Base-by-base conservation (phyloP, 148 eudicot species). In the Cornus florida region DNA sequence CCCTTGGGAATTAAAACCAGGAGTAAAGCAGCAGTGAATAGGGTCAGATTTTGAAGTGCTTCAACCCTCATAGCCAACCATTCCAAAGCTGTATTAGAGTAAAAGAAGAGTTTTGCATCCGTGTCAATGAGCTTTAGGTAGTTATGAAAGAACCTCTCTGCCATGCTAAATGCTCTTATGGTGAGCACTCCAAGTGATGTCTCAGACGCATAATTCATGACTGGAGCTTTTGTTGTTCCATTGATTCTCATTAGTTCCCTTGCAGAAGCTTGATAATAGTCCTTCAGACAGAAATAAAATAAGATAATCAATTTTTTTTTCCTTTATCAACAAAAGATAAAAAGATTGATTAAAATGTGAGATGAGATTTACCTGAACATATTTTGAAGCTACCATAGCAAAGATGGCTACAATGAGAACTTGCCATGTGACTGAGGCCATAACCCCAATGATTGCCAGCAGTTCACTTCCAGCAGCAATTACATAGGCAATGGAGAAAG, bases 171-270 rank as follows among this genome's bases (percentile, higher is more conserved):
- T 78, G 96, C 88, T 78, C 96, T 83, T 69, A 92, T 85, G 11
- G 93, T 92, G 48, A 84, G 84, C 48, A 90, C 93, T 60, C 96
- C 96, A 19, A 82, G 89, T 7, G 91, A 77, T 78, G 96, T 90
- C 84, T 92, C 96, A 0, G 92, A 76, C 33, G 91, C 85, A 78
- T 88, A 86, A 82, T 83, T 88, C 87, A 90, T 86, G 64, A 92
- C 83, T 1, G 93, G 91, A 17, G 96, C 93, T 82, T 92, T 92
- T 32, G 93, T 92, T 8, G 90, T 92, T 83, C 96, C 96, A 33
- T 87, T 88, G 77, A 92, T 88, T 75, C 93, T 86, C 86, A 89
- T 85, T 20, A 92, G 88, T 80, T 92, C 95, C 82, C 92, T 86
- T 38, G 95, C 92, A 16, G 91, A 77, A 23, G 89, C 84, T 77